A percentile compares a stretch with the other conserved stretches of the same genome.
Conservation (phyloP, 2,329 filamentous ascomycete genomes). For the Xylaria sp. region DNA sequence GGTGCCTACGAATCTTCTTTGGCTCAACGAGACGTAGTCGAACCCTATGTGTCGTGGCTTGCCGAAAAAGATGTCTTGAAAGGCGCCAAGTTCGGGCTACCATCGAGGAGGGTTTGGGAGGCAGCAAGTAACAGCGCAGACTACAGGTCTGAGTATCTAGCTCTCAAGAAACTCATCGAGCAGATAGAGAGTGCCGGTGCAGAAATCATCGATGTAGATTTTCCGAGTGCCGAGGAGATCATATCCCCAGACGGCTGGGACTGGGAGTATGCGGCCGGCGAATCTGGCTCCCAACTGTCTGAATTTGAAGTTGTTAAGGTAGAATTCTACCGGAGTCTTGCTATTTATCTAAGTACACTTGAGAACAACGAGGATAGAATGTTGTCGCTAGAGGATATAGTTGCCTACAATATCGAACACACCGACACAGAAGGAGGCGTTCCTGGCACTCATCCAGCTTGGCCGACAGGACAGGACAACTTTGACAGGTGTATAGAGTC, state of each 20-base stretch:
- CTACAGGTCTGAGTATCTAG: constrained; percentile 9
- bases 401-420: constrained; percentile 15
- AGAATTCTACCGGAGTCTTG: constrained; percentile 18
- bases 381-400: constrained; percentile 13
- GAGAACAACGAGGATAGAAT: constrained; percentile 10
- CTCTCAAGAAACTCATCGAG: constrained; percentile 2
- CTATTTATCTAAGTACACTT: constrained; percentile 9
- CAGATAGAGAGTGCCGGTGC: constrained; percentile 18
- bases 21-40: neutral
- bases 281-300: constrained; percentile 12
- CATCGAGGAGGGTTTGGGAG: constrained; percentile 19
- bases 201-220: constrained; percentile 13
- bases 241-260: constrained; percentile 21
- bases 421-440: constrained; percentile 14
- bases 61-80: constrained; percentile 15
- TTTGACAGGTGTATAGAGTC: constrained; percentile 15
- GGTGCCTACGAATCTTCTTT: neutral
- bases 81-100: constrained; percentile 18
- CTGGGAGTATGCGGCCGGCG: constrained; percentile 20
- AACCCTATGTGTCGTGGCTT: constrained; percentile 10
- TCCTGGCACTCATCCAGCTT: constrained; percentile 18
- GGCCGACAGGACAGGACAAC: constrained; percentile 20
- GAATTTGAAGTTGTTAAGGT: constrained; percentile 24
- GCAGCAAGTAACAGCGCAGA: constrained; percentile 17
- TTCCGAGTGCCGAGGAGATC: constrained; percentile 22